Conservation (phyloP, 805 yeast genomes). For the Brettanomyces sp. region DNA sequence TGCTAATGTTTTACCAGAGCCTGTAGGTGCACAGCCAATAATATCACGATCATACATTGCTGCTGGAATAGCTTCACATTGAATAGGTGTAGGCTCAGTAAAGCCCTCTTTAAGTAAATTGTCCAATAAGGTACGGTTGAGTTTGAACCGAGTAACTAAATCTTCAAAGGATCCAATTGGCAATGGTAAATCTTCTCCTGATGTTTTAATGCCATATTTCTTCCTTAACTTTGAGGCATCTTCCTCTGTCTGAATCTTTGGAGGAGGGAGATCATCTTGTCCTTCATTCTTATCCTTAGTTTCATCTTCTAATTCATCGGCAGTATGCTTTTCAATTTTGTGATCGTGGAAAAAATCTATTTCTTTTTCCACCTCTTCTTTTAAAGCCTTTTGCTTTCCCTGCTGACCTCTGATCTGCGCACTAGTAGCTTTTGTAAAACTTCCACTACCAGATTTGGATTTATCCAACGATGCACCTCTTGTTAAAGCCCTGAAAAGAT, state of each 20-base stretch:
- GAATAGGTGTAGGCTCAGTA: conserved; percentile 86
- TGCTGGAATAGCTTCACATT: conserved; percentile 80
- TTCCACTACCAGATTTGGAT: conserved; percentile 35
- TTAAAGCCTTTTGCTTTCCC: conserved; percentile 31
- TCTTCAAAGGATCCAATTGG: conserved; percentile 90
- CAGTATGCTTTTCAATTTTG: conserved; percentile 17
- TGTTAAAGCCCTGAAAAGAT: conserved; percentile 74
- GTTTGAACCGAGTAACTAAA: conserved; percentile 54
- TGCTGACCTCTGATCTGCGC: conserved; percentile 13
- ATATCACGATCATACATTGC: conserved; percentile 64
- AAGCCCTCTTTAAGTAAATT: conserved; percentile 66
- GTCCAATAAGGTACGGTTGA: conserved; percentile 47
- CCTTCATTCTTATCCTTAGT: conserved; percentile 5
- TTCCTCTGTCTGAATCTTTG: conserved; percentile 37
- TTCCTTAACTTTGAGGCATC: conserved; percentile 59
- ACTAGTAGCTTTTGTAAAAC: conserved; percentile 27
- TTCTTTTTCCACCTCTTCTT: conserved; percentile 54
- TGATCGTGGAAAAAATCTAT: conserved; percentile 74
- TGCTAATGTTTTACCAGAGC: conserved; percentile 95
- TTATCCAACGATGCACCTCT: conserved; percentile 79
- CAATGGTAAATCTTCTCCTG: conserved; percentile 81
- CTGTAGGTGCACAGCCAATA: conserved; percentile 95
- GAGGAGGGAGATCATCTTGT: neutral
- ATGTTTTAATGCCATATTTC: conserved; percentile 54
- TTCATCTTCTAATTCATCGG: conserved; percentile 20